Conservation (phyloP, 345 rosid species). For the Corchorus olitorius region DNA sequence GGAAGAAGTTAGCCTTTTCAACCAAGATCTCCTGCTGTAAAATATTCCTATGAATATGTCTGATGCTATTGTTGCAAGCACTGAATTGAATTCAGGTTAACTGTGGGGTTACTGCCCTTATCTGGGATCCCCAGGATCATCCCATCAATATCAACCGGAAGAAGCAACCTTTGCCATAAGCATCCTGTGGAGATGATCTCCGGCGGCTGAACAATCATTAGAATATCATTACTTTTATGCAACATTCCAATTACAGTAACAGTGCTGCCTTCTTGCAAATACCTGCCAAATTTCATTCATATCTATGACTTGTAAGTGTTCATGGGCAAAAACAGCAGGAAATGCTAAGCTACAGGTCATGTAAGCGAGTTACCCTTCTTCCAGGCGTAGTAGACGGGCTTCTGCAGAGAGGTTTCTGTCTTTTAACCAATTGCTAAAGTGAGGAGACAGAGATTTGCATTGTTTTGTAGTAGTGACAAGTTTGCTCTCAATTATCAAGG, state of each 20-base stretch:
- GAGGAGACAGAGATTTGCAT: constrained; percentile 41
- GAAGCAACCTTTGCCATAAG: constrained; percentile 46
- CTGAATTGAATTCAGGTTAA: constrained; percentile 21
- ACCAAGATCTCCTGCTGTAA: not conserved
- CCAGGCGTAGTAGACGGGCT: constrained; percentile 41
- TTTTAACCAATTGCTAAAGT: constrained; percentile 50
- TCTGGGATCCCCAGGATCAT: constrained; percentile 40
- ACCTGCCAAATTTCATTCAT: constrained; percentile 35
- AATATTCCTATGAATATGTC: constrained; percentile 3
- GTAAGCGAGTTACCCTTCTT: constrained; percentile 45
- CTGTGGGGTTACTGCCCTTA: not conserved
- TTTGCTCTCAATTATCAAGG: constrained; percentile 48
- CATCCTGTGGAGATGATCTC: constrained; percentile 51
- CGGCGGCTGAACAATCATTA: constrained; percentile 48
- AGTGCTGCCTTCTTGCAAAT: constrained; percentile 51
- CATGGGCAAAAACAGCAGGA: not conserved
- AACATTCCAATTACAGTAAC: constrained; percentile 49
- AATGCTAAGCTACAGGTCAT: not conserved
- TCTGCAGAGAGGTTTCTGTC: constrained; percentile 46
- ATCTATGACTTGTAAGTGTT: not conserved
- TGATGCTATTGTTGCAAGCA: constrained; percentile 19
- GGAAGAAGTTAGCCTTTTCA: not conserved
- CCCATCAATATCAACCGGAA: constrained; percentile 53
- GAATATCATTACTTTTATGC: constrained; percentile 30
- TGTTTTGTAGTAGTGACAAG: constrained; percentile 46